Percentiles rank a stretch among this genome's conserved stretches.
These are phyloP conservation scores for Neofusicoccum sp. DNA, from an alignment of 2,329 filamentous ascomycete genomes.

Conservation along the genomic window DNA sequence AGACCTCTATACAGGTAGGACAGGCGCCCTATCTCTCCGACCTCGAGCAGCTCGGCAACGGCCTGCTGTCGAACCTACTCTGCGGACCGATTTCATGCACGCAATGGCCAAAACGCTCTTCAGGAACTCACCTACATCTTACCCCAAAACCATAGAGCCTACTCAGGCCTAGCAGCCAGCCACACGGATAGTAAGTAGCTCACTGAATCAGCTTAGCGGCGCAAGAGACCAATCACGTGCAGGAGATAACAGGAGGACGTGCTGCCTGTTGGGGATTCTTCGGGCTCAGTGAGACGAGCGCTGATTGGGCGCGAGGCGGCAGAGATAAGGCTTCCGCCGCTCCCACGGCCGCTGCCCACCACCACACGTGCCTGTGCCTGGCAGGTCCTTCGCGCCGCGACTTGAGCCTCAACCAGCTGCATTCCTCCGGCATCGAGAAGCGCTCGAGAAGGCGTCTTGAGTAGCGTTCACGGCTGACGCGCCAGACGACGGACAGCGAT, in stretches of 20 bases:
- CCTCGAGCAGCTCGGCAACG: not conserved
- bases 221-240: not conserved
- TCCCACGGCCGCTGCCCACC: not conserved
- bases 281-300: not conserved
- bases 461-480: no score
- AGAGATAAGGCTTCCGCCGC: constrained; percentile 1
- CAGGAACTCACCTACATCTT: not conserved
- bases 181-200: not conserved
- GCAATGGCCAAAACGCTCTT: not conserved
- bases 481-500: no score
- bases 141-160: not conserved
- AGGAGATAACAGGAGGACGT: not conserved
- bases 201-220: not conserved
- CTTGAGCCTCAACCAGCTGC: not conserved
- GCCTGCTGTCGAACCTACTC: not conserved
- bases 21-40: not conserved
- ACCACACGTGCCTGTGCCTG: not conserved
- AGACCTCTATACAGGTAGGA: no score
- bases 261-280: not conserved
- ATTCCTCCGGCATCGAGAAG: no score
- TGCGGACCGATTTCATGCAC: not conserved
- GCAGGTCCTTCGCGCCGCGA: not conserved
- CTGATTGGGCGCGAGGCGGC: constrained; percentile 1
- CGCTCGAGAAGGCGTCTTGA: no score
- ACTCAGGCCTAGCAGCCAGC: not conserved